Conservation (phyloP, 805 yeast species). For the Kuraishia cidri region DNA sequence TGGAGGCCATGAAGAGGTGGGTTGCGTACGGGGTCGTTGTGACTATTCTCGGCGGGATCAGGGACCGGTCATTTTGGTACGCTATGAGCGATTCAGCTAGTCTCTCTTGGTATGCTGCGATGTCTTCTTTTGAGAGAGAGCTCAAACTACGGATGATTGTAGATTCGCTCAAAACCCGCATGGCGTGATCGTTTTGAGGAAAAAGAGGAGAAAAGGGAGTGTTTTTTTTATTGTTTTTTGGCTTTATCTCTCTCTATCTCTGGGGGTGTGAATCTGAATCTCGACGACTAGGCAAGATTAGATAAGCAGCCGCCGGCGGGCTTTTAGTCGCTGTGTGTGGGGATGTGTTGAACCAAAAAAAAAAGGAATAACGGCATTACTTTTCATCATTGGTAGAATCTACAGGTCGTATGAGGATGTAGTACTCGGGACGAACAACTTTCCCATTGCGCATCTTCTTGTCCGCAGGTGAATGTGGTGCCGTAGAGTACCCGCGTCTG, state of each 20-base stretch:
- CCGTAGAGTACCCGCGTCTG: conserved; percentile 24
- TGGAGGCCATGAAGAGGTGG: conserved; percentile 62
- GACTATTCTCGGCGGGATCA: conserved; percentile 49
- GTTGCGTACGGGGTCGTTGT: conserved; percentile 28
- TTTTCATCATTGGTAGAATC: no score
- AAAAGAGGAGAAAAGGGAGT: no score
- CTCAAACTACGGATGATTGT: conserved; percentile 19
- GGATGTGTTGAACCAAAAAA: no score
- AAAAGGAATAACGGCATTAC: no score
- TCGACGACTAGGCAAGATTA: no score
- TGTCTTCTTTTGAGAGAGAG: conserved; percentile 13
- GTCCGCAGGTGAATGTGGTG: conserved; percentile 36
- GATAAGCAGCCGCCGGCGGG: no score
- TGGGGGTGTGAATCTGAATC: no score
- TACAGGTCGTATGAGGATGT: conserved; percentile 25
- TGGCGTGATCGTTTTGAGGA: no score
- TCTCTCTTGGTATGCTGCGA: conserved; percentile 24
- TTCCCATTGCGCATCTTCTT: conserved; percentile 28
- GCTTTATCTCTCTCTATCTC: no score
- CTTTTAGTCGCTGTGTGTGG: no score
- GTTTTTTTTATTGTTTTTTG: no score
- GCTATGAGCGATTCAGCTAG: conserved; percentile 26
- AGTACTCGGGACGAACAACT: conserved; percentile 31
- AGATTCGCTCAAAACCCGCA: conserved; percentile 24
- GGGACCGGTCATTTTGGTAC: conserved; percentile 31